phyloP scores from a whole-genome alignment of 2,329 filamentous ascomycete genomes.

The Verticillium nubilum region DNA sequence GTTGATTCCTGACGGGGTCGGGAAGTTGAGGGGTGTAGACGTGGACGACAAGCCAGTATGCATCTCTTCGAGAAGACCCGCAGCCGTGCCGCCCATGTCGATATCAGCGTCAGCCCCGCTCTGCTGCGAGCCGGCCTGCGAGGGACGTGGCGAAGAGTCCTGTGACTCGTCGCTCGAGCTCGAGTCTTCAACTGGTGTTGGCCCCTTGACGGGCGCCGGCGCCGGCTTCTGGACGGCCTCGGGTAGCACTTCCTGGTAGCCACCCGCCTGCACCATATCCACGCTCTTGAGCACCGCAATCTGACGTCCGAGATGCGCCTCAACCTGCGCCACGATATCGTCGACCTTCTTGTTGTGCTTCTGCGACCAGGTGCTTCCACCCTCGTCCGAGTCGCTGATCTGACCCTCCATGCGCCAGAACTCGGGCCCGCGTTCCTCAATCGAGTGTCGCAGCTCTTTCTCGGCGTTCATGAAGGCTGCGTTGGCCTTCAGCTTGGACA shows the following conservation, averaged over 20 bases:
- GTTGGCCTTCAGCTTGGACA: conserved; percentile 69
- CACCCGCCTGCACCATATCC: conserved; percentile 71
- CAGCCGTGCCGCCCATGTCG: conserved; percentile 60
- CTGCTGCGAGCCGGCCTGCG: conserved; percentile 46
- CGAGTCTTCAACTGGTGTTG: background rate
- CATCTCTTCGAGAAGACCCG: conserved; percentile 64
- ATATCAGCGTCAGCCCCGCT: conserved; percentile 55
- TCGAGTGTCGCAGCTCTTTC: conserved; percentile 63
- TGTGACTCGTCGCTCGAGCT: conserved; percentile 14
- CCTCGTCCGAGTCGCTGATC: conserved; percentile 38
- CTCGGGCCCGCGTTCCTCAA: conserved; percentile 55
- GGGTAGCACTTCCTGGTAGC: conserved; percentile 58
- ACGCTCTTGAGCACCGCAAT: conserved; percentile 60
- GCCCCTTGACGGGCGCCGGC: conserved; percentile 13
- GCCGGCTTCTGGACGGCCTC: conserved; percentile 23
- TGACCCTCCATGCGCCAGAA: conserved; percentile 58
- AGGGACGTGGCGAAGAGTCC: conserved; percentile 46
- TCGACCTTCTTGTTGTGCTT: conserved; percentile 55
- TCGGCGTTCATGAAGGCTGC: conserved; percentile 70
- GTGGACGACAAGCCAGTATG: conserved; percentile 55
- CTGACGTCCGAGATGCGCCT: conserved; percentile 62
- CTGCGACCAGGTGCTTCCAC: conserved; percentile 32
- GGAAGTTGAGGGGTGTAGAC: conserved; percentile 56
- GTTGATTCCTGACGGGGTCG: conserved; percentile 52
- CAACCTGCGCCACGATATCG: conserved; percentile 69